These are phyloP conservation scores for Euphrasia arctica DNA, from an alignment of 305 asterid genomes.

Conservation along the genomic window DNA sequence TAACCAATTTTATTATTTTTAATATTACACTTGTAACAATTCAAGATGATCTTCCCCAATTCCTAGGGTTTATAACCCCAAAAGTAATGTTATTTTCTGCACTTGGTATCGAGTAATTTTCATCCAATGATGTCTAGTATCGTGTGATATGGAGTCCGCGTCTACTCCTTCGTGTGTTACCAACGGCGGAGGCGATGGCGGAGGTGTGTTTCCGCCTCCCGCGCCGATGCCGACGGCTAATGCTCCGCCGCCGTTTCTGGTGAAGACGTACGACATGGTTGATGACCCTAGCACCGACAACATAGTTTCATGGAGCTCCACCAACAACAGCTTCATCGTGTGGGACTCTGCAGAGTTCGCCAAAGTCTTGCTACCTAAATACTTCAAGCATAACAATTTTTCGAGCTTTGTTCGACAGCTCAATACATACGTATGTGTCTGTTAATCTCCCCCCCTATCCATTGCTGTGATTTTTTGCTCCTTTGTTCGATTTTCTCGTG, in stretches of 20 bases:
- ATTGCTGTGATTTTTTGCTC: background rate
- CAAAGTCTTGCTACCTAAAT: constrained; percentile 38
- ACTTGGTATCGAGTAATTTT: background rate
- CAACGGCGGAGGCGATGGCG: constrained; percentile 31
- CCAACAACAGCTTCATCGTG: constrained; percentile 42
- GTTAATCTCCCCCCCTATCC: background rate
- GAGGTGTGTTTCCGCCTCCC: constrained; percentile 28
- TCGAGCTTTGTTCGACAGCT: constrained; percentile 50
- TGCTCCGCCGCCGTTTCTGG: constrained; percentile 46
- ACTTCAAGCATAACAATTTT: constrained; percentile 47
- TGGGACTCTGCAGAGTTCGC: constrained; percentile 49
- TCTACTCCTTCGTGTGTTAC: constrained; percentile 27
- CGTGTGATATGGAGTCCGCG: constrained; percentile 27
- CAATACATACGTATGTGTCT: constrained; percentile 38
- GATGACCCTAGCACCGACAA: constrained; percentile 44
- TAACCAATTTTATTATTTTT: no score
- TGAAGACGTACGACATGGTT: constrained; percentile 44
- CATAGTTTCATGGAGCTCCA: constrained; percentile 43
- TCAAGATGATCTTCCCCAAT: constrained; percentile 13
- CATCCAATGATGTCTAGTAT: constrained; percentile 11
- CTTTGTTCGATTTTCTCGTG: no score
- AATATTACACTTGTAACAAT: background rate
- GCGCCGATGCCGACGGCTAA: constrained; percentile 36
- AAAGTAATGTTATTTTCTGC: background rate
- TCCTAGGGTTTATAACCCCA: constrained; percentile 20